phyloP scores from a whole-genome alignment of 768 basidiomycete species.

The Hypsizygus marmoreus region DNA sequence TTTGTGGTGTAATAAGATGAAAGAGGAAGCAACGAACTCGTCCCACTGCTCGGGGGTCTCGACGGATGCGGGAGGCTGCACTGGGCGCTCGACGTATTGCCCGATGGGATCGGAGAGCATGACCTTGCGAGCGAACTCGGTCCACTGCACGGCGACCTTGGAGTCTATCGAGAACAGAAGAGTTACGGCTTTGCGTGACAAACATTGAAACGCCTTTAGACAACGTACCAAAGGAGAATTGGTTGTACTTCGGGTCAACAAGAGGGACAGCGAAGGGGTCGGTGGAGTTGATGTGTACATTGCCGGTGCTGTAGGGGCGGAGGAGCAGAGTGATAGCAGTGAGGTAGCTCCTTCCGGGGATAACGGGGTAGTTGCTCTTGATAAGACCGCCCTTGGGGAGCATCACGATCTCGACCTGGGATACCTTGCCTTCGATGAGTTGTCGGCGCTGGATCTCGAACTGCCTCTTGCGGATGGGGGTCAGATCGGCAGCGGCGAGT shows the following conservation, averaged over 20 bases:
- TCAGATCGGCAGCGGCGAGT: conserved; percentile 8
- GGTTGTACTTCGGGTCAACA: conserved; percentile 20
- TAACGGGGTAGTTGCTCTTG: conserved; percentile 9
- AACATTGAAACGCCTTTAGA: no score
- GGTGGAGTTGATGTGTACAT: conserved; percentile 21
- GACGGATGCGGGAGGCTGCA: conserved; percentile 10
- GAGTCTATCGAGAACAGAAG: conserved; percentile 1
- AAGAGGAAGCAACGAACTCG: conserved; percentile 7
- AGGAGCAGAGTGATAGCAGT: conserved; percentile 16
- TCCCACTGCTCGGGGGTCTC: conserved; percentile 16
- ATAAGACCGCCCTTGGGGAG: conserved; percentile 11
- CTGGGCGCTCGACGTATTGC: conserved; percentile 10
- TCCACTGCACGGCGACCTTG: conserved; percentile 13
- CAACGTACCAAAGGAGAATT: conserved; percentile 15
- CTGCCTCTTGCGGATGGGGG: conserved; percentile 15
- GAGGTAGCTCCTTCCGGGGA: conserved; percentile 16
- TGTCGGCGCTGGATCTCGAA: conserved; percentile 15
- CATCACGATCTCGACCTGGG: conserved; percentile 12
- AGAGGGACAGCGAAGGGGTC: conserved; percentile 20
- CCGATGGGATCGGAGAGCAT: conserved; percentile 14
- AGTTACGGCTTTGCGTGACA: no score
- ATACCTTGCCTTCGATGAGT: conserved; percentile 15
- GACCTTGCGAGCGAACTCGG: conserved; percentile 9
- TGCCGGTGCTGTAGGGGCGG: conserved; percentile 17
- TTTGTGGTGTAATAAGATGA: neutral